A percentile compares a stretch with the other conserved stretches of the same genome.
phyloP scores from a whole-genome alignment of 2,329 filamentous ascomycete genomes.

The Colletotrichum lini region DNA sequence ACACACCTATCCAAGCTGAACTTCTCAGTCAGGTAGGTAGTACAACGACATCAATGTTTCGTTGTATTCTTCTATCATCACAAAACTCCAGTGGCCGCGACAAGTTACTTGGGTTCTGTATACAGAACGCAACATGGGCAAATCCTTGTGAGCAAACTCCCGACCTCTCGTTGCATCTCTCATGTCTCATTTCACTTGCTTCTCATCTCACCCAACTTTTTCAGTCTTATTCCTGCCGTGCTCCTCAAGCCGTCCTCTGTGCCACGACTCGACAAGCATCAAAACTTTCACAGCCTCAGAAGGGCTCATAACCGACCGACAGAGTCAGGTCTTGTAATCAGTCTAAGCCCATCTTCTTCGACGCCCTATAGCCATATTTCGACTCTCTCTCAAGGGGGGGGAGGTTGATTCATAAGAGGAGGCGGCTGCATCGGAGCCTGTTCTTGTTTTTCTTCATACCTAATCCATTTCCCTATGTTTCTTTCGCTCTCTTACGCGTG shows the following conservation, averaged over 20 bases:
- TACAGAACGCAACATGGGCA: not conserved
- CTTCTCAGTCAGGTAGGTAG: too few relatives aligned
- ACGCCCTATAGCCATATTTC: not conserved
- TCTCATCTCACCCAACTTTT: not conserved
- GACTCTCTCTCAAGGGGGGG: too few relatives aligned
- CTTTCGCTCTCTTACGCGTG: too few relatives aligned
- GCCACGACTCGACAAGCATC: not conserved
- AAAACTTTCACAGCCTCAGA: not conserved
- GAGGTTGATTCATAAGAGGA: too few relatives aligned
- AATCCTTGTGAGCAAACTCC: not conserved
- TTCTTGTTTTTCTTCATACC: too few relatives aligned
- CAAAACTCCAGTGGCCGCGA: too few relatives aligned
- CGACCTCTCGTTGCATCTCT: not conserved
- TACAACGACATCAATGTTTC: too few relatives aligned
- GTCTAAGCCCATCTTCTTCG: not conserved
- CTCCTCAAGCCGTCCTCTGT: not conserved
- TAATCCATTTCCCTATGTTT: too few relatives aligned
- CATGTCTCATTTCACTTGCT: not conserved
- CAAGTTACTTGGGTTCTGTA: not conserved
- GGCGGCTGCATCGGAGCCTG: too few relatives aligned
- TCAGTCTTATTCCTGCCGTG: too few relatives aligned
- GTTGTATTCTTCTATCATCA: too few relatives aligned
- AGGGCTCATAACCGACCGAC: not conserved
- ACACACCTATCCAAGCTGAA: not conserved
- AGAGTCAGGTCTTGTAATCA: not conserved